Percentiles rank a stretch among this genome's conserved stretches.
Conservation (phyloP, 768 basidiomycete species). For the Mycena rebaudengoi region DNA sequence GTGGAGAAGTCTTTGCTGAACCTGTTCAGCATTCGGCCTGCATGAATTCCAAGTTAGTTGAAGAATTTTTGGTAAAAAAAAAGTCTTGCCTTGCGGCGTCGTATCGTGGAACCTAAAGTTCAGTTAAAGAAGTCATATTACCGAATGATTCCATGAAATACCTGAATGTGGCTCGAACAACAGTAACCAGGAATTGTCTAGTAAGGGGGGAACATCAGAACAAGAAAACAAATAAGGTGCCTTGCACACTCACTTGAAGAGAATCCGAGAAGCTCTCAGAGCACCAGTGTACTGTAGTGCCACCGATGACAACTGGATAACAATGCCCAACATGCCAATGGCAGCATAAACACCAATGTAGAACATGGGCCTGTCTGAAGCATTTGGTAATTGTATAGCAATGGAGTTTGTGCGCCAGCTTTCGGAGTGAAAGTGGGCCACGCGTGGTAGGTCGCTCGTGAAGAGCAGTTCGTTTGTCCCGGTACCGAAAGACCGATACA, state of each 20-base stretch:
- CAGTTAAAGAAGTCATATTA: neutral
- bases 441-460: neutral
- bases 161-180: slow-evolving; percentile 84
- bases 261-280: slow-evolving; percentile 52
- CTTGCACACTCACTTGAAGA: slow-evolving; percentile 46
- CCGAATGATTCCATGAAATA: slow-evolving; percentile 58
- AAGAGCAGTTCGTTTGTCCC: neutral
- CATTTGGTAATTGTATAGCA: slow-evolving; percentile 52
- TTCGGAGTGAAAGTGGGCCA: neutral
- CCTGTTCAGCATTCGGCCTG: slow-evolving; percentile 87
- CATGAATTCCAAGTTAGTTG: neutral
- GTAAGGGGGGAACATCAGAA: slow-evolving; percentile 28
- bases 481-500: neutral
- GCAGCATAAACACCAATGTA: slow-evolving; percentile 73
- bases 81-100: slow-evolving; percentile 71
- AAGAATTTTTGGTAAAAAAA: neutral
- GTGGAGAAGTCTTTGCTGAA: slow-evolving; percentile 82
- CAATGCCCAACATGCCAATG: slow-evolving; percentile 48
- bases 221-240: slow-evolving; percentile 34
- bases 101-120: slow-evolving; percentile 47
- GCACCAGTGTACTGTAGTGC: slow-evolving; percentile 69
- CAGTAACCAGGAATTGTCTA: slow-evolving; percentile 66
- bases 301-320: neutral
- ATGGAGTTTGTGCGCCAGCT: slow-evolving; percentile 22
- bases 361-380: slow-evolving; percentile 71